phyloP scores from a whole-genome alignment of 768 basidiomycete genomes.

The Mycena albidolilacea region DNA sequence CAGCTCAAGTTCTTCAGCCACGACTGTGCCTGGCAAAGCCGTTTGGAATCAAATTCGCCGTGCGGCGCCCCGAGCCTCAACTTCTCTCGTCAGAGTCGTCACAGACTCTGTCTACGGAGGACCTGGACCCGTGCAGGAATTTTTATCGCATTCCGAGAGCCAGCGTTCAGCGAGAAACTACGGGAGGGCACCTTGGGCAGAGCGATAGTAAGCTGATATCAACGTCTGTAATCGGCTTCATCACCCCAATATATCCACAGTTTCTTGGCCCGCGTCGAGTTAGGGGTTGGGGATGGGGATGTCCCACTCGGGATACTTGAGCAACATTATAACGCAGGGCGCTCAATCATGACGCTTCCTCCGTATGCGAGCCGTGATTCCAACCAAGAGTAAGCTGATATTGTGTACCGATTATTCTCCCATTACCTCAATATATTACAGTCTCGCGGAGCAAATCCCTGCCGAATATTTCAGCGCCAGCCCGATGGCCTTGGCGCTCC shows the following conservation, averaged over 20 bases:
- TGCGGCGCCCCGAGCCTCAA: neutral
- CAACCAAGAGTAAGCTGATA: too few species aligned
- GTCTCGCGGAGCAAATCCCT: neutral
- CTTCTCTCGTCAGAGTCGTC: neutral
- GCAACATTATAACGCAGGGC: neutral
- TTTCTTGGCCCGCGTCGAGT: slow-evolving; percentile 8
- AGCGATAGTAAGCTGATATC: slow-evolving; percentile 26
- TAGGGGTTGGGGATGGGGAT: neutral
- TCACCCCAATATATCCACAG: neutral
- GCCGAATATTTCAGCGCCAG: neutral
- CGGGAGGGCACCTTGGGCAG: slow-evolving; percentile 20
- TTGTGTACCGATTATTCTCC: too few species aligned
- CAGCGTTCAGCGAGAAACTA: slow-evolving; percentile 3
- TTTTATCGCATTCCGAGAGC: slow-evolving; percentile 27
- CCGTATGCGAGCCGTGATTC: slow-evolving; percentile 10
- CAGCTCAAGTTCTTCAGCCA: slow-evolving; percentile 9
- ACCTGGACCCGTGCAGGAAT: slow-evolving; percentile 28
- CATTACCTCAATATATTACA: too few species aligned
- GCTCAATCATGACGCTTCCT: slow-evolving; percentile 15
- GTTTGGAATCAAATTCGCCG: slow-evolving; percentile 38
- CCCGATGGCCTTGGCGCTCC: slow-evolving; percentile 8
- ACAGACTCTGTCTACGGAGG: slow-evolving; percentile 39
- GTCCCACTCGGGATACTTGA: neutral
- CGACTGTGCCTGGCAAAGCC: slow-evolving; percentile 25
- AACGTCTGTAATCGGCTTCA: neutral